Evolutionary conservation across 257 asterid genomes (phyloP), one percentile per base, ranked within the genome.

Genomic region (Apocynum venetum): DNA sequence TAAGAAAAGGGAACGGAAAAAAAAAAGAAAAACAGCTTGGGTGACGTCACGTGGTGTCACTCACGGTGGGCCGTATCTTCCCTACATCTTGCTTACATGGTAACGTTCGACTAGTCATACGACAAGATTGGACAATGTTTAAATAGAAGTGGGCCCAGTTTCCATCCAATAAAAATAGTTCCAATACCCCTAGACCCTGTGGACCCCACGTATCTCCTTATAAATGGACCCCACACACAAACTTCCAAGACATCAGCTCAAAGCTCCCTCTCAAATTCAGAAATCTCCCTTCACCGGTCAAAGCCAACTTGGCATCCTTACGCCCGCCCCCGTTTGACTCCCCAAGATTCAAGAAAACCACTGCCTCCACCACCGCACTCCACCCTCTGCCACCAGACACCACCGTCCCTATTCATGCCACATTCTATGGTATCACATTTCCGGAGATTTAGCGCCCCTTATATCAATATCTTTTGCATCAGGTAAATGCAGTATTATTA

Each of bases 341-440:
- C 20, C 60, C 25, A 4, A 0, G 14, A 5, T 2, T 7, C n/a
- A 17, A 55, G 60, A 3, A 17, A 17, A 25, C 56, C 63, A 57
- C 46, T 65, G 13, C 69, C 59, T 20, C 74, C 74, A 11, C 14
- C 75, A 17, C 78, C 77, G 0, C 47, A 25, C 48, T 6, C 72
- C 69, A 11, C 61, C 10, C 59, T 4, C 72, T 17, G 4, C 75
- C 49, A 31, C 57, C 72, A 6, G 11, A 17, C 40, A 38, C 82
- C 73, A 43, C 64, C 64, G 10, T 36, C 20, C 55, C 38, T 15
- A 38, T 80, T 75, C 76, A 48, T 56, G 78, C 83, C 79, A 44
- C 76, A 46, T 79, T 79, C 25, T 49, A 6, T 46, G 83, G 46
- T 64, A 3, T 38, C 56, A 70, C 72, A 40, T 41, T 57, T 8